A percentile compares a stretch with the other conserved stretches of the same genome.
Conservation (phyloP, 257 asterid genomes). For the Solanum tacnaense region DNA sequence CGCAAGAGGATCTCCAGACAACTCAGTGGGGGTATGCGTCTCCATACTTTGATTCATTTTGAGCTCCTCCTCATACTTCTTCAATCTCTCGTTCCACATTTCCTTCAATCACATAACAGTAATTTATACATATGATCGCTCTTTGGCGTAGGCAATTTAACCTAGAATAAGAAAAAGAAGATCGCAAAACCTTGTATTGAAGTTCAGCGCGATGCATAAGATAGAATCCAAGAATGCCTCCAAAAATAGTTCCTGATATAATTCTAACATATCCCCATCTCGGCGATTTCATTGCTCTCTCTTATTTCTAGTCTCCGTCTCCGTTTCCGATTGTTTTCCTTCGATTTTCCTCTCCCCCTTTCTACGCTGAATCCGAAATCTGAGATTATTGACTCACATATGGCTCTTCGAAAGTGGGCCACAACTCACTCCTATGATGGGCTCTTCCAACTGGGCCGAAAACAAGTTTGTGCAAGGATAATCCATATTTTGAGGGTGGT, state of each 20-base stretch:
- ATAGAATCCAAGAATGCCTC: slow-evolving; percentile 76
- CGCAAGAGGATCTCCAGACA: slow-evolving; percentile 29
- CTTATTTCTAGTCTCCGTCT: not conserved
- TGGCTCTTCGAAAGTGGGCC: not conserved
- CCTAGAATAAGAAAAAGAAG: not conserved
- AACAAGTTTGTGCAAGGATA: not conserved
- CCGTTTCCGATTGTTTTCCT: not conserved
- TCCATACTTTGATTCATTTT: slow-evolving; percentile 28
- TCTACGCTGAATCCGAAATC: not conserved
- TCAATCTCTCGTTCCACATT: slow-evolving; percentile 41
- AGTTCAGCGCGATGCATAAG: slow-evolving; percentile 77
- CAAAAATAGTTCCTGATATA: slow-evolving; percentile 58
- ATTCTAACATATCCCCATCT: slow-evolving; percentile 83
- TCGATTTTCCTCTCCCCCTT: not conserved
- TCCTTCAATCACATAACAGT: not conserved
- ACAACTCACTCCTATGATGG: not conserved
- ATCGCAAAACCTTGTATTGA: slow-evolving; percentile 49
- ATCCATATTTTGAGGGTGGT: not conserved
- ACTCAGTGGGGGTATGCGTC: slow-evolving; percentile 28
- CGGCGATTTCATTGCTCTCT: slow-evolving; percentile 32
- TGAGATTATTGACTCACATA: not conserved
- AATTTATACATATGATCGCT: not conserved
- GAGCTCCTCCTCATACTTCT: slow-evolving; percentile 73
- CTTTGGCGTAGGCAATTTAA: not conserved
- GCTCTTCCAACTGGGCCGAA: not conserved